Conservation (phyloP, 2,329 filamentous ascomycete genomes). For the Sclerotinia spermophila region DNA sequence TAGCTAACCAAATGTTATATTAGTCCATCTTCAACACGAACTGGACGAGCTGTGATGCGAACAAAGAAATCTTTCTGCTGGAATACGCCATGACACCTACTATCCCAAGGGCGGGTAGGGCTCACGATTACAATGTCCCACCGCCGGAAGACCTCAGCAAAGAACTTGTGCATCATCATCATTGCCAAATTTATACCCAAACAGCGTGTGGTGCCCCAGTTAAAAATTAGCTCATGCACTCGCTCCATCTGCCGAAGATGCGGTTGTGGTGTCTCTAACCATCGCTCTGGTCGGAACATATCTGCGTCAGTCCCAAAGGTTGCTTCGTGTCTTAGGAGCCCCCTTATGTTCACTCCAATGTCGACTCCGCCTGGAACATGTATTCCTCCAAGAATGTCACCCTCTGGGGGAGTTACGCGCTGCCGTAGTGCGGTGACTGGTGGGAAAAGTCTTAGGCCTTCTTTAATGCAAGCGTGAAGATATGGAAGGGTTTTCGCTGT, state of each 20-base stretch:
- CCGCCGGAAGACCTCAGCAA: conserved; percentile 42
- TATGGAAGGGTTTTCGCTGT: no score
- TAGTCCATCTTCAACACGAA: no score
- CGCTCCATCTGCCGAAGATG: conserved; percentile 37
- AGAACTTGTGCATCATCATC: conserved; percentile 48
- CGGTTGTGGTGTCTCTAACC: conserved; percentile 39
- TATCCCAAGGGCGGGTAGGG: not conserved
- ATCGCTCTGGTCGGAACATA: conserved; percentile 47
- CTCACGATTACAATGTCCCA: not conserved
- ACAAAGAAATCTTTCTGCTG: not conserved
- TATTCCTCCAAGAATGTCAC: no score
- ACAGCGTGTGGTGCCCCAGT: conserved; percentile 44
- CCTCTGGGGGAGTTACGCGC: no score
- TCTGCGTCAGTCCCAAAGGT: conserved; percentile 40
- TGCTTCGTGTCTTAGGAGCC: conserved; percentile 37
- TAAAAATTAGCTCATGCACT: conserved; percentile 44
- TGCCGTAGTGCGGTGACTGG: no score
- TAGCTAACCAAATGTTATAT: no score
- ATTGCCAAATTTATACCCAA: conserved; percentile 46
- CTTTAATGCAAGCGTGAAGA: no score
- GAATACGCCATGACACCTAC: not conserved
- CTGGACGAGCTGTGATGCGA: not conserved
- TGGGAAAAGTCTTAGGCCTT: no score
- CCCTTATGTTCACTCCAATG: conserved; percentile 35
- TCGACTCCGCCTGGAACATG: conserved; percentile 17